Evolutionary conservation across 2,329 filamentous ascomycete species (phyloP), one percentile per base, ranked within the genome.

Genomic region (Onygenales sp.): DNA sequence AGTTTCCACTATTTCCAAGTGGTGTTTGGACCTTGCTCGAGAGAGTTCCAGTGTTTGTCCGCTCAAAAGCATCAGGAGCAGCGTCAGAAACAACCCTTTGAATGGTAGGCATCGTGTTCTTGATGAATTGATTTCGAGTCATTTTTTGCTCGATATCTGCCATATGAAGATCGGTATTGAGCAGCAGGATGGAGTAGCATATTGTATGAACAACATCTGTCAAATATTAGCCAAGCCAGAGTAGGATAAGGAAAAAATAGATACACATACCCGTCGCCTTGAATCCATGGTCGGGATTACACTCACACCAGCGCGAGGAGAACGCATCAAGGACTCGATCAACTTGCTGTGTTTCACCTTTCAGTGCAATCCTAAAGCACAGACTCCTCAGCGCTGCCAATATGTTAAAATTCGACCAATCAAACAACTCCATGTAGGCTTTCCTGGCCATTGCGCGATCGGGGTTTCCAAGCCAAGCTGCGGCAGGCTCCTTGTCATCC

Each of bases 131-230:
- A 58, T 80, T 85, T 53, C 87, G 83, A 1, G 92, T 97, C 93
- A 98, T 98, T 74, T 95, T 95, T 62, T 87, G 84, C 57, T 95
- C 90, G 61, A 97, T 95, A 65, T 97, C 91, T 55, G 92, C 93
- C 64, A 97, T 71, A 64, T 98, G 92, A 53, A 98, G 76, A 73
- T 98, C 93, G 36, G 93, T 98, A 64, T 98, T 98, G 58, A 98
- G 79, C 9, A 98, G 78, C 65, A 98, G 85, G 59, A 98, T 83
- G 1, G 93, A 96, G 70, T 97, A 98, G 72, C 89, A 94, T 58
- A 97, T 94, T 27, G 91, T 96, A 68, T 98, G 92, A 14, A 98
- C 91, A 47, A 97, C 87, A 73, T 97, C 92, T 87, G 63, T 35
- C 21, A 8, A 44, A 36, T 31, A n/a, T 50, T 47, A 52, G 50